phyloP scores from a whole-genome alignment of 805 yeast genomes.

The Sugiyamaella boreocaroliniensis region DNA sequence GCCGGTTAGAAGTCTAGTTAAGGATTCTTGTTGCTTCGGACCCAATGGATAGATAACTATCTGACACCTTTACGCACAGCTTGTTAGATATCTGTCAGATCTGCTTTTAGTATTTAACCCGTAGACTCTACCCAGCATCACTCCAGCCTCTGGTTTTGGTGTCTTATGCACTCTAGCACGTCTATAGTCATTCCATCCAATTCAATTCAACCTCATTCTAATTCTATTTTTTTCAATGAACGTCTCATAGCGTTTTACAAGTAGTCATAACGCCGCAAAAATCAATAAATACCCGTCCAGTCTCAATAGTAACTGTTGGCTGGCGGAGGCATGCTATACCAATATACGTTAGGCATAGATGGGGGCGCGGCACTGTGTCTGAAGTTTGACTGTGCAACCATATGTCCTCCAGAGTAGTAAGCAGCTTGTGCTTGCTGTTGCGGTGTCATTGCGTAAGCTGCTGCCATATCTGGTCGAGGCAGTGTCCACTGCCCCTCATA shows the following conservation, averaged over 20 bases:
- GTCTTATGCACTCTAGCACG: too few relatives aligned
- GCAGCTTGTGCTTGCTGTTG: background rate
- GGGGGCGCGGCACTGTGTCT: background rate
- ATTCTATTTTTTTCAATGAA: background rate
- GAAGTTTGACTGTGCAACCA: background rate
- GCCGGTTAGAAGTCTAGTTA: too few relatives aligned
- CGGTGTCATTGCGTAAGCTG: background rate
- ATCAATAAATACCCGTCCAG: background rate
- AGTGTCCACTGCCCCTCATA: background rate
- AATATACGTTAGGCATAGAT: background rate
- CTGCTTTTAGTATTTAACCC: too few relatives aligned
- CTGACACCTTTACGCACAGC: too few relatives aligned
- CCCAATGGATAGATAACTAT: too few relatives aligned
- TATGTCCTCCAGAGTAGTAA: background rate
- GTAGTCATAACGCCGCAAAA: background rate
- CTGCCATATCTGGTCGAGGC: background rate
- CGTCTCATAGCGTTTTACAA: background rate
- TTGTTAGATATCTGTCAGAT: too few relatives aligned
- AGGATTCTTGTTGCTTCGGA: too few relatives aligned
- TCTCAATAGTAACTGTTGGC: constrained; percentile 7
- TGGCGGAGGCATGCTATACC: constrained; percentile 7
- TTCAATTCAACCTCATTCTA: background rate
- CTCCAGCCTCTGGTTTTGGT: too few relatives aligned
- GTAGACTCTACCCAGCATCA: too few relatives aligned
- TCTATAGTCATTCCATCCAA: too few relatives aligned